Evolutionary conservation across 2,329 filamentous ascomycete species (phyloP).

Genomic region (Raffaelea deltoideospora): DNA sequence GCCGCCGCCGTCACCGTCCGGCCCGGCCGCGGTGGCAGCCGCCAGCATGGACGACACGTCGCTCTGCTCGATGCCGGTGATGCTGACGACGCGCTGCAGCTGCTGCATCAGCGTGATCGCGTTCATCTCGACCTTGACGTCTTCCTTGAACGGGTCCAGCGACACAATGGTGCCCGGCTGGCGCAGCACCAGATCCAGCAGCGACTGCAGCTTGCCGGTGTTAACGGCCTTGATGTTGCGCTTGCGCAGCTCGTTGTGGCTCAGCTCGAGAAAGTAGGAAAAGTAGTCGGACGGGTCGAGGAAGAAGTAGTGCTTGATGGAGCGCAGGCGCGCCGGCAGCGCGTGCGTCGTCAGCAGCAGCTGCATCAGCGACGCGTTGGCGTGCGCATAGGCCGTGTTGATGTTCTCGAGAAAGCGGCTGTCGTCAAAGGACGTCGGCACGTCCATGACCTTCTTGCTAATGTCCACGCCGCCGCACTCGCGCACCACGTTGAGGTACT

Average conservation of each 20-base stretch:
- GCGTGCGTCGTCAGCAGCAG: slow-evolving; percentile 86
- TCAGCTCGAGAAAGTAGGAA: slow-evolving; percentile 89
- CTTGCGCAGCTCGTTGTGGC: slow-evolving; percentile 79
- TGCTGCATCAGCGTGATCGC: slow-evolving; percentile 85
- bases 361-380: slow-evolving; percentile 83
- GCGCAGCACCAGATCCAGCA: slow-evolving; percentile 91
- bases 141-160: slow-evolving; percentile 93
- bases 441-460: slow-evolving; percentile 72
- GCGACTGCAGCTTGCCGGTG: slow-evolving; percentile 79
- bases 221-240: slow-evolving; percentile 85
- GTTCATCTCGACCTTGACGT: slow-evolving; percentile 96
- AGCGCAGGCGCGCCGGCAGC: slow-evolving; percentile 71
- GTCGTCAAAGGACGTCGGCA: slow-evolving; percentile 89
- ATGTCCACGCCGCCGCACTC: slow-evolving; percentile 95
- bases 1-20: slow-evolving; percentile 61
- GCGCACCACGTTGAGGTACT: slow-evolving; percentile 93
- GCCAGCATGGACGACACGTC: slow-evolving; percentile 55
- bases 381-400: slow-evolving; percentile 85
- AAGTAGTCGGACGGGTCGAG: slow-evolving; percentile 97
- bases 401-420: slow-evolving; percentile 87
- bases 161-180: slow-evolving; percentile 90
- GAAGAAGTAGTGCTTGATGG: slow-evolving; percentile 98
- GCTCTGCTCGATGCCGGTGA: slow-evolving; percentile 86
- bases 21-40: too few species aligned
- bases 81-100: slow-evolving; percentile 90